phyloP scores from a whole-genome alignment of 768 basidiomycete genomes.

The Mycena alexandri region DNA sequence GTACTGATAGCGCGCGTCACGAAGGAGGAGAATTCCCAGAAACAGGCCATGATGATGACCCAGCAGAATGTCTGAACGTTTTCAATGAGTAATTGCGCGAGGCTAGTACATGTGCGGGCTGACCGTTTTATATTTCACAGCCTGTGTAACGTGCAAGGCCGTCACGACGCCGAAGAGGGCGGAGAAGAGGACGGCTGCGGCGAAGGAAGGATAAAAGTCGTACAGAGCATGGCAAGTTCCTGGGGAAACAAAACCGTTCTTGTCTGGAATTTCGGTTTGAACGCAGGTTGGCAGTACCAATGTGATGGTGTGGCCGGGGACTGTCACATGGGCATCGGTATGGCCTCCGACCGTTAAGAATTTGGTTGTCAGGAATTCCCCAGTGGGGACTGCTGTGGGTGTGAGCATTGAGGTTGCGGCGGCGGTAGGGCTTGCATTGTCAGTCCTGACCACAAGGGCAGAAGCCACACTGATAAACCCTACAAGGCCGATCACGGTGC shows the following conservation, averaged over 20 bases:
- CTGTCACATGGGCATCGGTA: constrained; percentile 21
- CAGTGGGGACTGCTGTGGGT: constrained; percentile 19
- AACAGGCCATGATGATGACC: constrained; percentile 41
- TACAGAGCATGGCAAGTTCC: constrained; percentile 25
- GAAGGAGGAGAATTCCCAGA: constrained; percentile 39
- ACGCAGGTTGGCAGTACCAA: constrained; percentile 21
- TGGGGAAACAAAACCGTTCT: constrained; percentile 25
- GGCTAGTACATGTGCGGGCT: constrained; percentile 12
- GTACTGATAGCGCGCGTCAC: constrained; percentile 27
- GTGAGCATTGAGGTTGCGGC: constrained; percentile 4
- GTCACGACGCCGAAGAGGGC: constrained; percentile 35
- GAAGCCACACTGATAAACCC: constrained; percentile 16
- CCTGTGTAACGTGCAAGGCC: constrained; percentile 34
- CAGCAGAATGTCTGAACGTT: constrained; percentile 38
- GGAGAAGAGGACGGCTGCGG: constrained; percentile 37
- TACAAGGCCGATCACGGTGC: constrained; percentile 10
- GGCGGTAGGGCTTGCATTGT: constrained; percentile 4
- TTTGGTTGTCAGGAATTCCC: constrained; percentile 20
- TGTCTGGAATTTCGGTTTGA: constrained; percentile 22
- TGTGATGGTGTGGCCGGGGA: constrained; percentile 22
- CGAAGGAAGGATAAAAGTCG: constrained; percentile 35
- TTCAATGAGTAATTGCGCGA: constrained; percentile 29
- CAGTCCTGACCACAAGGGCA: constrained; percentile 26
- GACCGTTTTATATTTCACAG: constrained; percentile 25
- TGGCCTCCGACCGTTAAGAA: constrained; percentile 18